Evolutionary conservation across 192 early-diverging fungal species (phyloP), one percentile per base, ranked within the genome.

Genomic region (Entrophospora sp.): DNA sequence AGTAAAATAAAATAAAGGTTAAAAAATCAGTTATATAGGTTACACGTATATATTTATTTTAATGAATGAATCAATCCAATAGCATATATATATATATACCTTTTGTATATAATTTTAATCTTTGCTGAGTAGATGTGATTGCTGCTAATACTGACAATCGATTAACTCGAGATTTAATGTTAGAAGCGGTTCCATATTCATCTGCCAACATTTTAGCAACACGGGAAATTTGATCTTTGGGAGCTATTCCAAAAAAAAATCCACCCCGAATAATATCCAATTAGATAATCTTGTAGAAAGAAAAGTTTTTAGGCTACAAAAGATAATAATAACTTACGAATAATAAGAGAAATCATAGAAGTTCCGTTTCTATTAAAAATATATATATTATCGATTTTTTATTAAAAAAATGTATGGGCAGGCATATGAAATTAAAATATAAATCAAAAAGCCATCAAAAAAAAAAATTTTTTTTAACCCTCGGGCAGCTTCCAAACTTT

Each of bases 81-180:
- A n/a, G n/a, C n/a, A n/a, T n/a, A n/a, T n/a, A n/a, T n/a, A n/a
- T n/a, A n/a, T 36, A 14, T 64, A 62, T 77, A 80, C 81, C 81
- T 76, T 79, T 83, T 59, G 75, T 87, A 82, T 96, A 98, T 34
- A 96, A 79, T 83, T 99, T 99, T 46, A 99, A 84, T 65, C 91
- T 85, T 68, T 94, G 88, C 74, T 97, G 95, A 24, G 95, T 94
- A 44, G 97, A 99, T 20, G 94, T 95, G 69, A 99, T 99, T 69
- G 97, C 97, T 28, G 89, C 83, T 51, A 99, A 77, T 12, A 99
- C 97, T 32, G 97, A 99, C 48, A 94, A 83, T 58, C 95, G 83
- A 83, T 98, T 99, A 32, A 99, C 97, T 61, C 97, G 91, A 56
- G 93, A 96, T 78, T 99, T 99, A 81, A 99, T 99, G 87, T 99